Percentiles rank a stretch among this genome's conserved stretches.
These are phyloP conservation scores for Alternaria incomplexa DNA, from an alignment of 2,329 filamentous ascomycete species.

Conservation along the genomic window DNA sequence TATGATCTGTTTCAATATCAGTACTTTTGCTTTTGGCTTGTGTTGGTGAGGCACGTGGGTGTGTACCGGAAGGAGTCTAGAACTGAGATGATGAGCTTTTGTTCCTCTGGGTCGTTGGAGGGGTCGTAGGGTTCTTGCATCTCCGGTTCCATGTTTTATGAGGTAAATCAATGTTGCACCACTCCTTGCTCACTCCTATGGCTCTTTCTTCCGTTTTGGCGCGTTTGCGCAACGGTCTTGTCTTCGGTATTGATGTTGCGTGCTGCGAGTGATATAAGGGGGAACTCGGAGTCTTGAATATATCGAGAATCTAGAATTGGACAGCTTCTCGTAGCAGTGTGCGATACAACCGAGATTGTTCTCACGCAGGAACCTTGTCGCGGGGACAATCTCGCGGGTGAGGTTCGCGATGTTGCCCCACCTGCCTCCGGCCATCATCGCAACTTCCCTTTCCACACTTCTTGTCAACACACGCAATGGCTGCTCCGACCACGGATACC, in stretches of 20 bases:
- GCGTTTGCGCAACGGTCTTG: neutral
- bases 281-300: no score
- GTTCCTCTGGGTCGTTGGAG: slow-evolving; percentile 78
- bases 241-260: no score
- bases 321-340: neutral
- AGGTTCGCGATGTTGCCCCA: slow-evolving; percentile 9
- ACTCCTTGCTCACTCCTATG: neutral
- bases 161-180: neutral
- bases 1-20: slow-evolving; percentile 69
- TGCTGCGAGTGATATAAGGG: no score
- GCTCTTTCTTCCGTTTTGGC: neutral
- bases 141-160: slow-evolving; percentile 32
- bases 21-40: neutral
- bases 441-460: slow-evolving; percentile 1
- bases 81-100: slow-evolving; percentile 77
- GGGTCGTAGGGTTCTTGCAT: slow-evolving; percentile 71
- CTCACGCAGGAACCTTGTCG: neutral
- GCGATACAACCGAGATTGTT: no score
- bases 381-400: neutral
- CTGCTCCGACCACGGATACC: slow-evolving; percentile 15
- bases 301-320: no score
- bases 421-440: neutral
- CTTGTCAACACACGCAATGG: slow-evolving; percentile 21
- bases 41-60: neutral
- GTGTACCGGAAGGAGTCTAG: slow-evolving; percentile 85